phyloP scores from a whole-genome alignment of 2,329 filamentous ascomycete genomes.

The Aspergillus phoenicis region DNA sequence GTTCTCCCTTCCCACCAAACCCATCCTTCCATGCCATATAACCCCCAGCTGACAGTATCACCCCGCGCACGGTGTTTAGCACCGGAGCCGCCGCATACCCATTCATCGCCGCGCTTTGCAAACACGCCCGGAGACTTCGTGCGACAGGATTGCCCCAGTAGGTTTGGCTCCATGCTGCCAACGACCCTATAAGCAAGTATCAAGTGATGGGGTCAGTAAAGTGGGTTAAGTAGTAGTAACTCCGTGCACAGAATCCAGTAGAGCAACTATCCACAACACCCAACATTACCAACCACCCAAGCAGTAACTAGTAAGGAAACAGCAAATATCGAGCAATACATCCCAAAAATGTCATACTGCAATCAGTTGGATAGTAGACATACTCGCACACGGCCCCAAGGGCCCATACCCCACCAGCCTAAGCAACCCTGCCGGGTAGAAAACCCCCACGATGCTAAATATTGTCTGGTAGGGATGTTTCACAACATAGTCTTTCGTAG shows the following conservation, averaged over 20 bases:
- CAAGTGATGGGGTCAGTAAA: no score
- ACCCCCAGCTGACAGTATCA: not conserved
- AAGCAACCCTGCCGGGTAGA: not conserved
- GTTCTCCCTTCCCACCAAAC: slow-evolving; percentile 1
- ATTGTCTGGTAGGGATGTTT: not conserved
- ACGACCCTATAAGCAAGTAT: not conserved
- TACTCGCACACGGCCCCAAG: not conserved
- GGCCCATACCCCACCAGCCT: not conserved
- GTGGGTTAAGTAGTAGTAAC: no score
- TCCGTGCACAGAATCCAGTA: not conserved
- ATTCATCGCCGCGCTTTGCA: slow-evolving; percentile 7
- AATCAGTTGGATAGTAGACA: not conserved
- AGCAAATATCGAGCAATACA: no score
- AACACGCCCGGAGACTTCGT: not conserved
- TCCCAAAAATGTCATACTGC: not conserved
- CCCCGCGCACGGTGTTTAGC: not conserved
- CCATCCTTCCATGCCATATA: not conserved
- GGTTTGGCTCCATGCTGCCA: slow-evolving; percentile 3
- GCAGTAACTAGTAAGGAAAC: no score
- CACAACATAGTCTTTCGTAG: not conserved
- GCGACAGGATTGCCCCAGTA: not conserved
- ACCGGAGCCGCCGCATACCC: slow-evolving; percentile 1
- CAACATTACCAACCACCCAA: no score
- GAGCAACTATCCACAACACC: not conserved
- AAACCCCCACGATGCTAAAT: not conserved